Conservation (phyloP, 129 eudicot species). For the Helianthus tuberosus region DNA sequence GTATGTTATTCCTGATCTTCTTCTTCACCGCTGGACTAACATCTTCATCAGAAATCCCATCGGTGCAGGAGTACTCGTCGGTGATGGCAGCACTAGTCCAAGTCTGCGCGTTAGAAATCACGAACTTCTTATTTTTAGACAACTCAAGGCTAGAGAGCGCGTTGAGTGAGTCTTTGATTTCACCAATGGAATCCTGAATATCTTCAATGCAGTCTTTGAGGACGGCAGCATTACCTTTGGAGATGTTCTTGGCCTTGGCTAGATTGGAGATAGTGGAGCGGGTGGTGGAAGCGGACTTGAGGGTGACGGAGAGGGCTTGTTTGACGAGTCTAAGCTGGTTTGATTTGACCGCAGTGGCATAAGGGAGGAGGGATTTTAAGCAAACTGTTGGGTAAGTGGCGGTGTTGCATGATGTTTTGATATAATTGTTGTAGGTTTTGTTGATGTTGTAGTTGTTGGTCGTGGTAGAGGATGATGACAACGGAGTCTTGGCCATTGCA, state of each 20-base stretch:
- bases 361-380: conserved; percentile 50
- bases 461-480: conserved; percentile 6
- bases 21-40: conserved; percentile 42
- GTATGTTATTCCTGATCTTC: conserved; percentile 41
- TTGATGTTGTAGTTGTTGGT: background rate
- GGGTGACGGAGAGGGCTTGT: conserved; percentile 55
- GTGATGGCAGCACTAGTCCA: conserved; percentile 82
- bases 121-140: conserved; percentile 32
- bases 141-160: conserved; percentile 27
- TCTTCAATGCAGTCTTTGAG: conserved; percentile 61
- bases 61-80: conserved; percentile 64
- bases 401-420: conserved; percentile 50
- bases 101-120: conserved; percentile 60
- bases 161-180: conserved; percentile 36
- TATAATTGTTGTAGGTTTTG: conserved; percentile 32
- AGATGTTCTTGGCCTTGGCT: conserved; percentile 32
- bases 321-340: conserved; percentile 41
- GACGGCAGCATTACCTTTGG: conserved; percentile 36
- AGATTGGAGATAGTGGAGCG: conserved; percentile 37
- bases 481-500: background rate
- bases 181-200: conserved; percentile 51
- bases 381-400: conserved; percentile 64
- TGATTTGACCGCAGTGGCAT: conserved; percentile 47
- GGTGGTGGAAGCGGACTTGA: conserved; percentile 40
- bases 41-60: conserved; percentile 39